Evolutionary conservation across 768 basidiomycete species (phyloP).

Genomic region (Russula earlei): DNA sequence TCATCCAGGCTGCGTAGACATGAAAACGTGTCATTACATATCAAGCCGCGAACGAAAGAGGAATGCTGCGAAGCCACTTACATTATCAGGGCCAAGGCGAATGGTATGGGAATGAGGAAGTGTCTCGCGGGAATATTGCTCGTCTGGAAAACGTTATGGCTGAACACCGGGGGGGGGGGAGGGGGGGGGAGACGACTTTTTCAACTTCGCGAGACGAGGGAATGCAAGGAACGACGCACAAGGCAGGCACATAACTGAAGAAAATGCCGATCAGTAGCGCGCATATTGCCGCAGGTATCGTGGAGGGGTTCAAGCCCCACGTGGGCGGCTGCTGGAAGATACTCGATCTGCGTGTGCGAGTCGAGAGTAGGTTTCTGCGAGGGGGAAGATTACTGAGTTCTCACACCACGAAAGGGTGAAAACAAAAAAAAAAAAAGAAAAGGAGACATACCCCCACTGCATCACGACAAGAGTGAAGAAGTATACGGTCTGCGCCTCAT

Average conservation of each 20-base stretch:
- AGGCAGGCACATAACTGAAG: slow-evolving; percentile 35
- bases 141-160: slow-evolving; percentile 42
- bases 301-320: slow-evolving; percentile 30
- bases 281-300: slow-evolving; percentile 37
- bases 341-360: slow-evolving; percentile 44
- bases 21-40: background rate
- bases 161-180: no score
- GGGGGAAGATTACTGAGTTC: background rate
- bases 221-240: slow-evolving; percentile 19
- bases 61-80: slow-evolving; percentile 4
- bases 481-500: slow-evolving; percentile 43
- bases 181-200: background rate
- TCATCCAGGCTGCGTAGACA: slow-evolving; percentile 12
- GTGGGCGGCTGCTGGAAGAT: slow-evolving; percentile 47
- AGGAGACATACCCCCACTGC: slow-evolving; percentile 38
- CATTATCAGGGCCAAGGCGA: slow-evolving; percentile 26
- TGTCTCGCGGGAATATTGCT: slow-evolving; percentile 35
- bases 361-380: slow-evolving; percentile 38
- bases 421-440: background rate
- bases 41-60: background rate
- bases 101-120: slow-evolving; percentile 45
- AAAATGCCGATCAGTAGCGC: slow-evolving; percentile 38
- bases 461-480: slow-evolving; percentile 45
- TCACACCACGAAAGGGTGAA: no score
- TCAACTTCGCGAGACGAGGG: background rate